Evolutionary conservation across 106 monocot species (phyloP).

Genomic region (Triglochin maritima): DNA sequence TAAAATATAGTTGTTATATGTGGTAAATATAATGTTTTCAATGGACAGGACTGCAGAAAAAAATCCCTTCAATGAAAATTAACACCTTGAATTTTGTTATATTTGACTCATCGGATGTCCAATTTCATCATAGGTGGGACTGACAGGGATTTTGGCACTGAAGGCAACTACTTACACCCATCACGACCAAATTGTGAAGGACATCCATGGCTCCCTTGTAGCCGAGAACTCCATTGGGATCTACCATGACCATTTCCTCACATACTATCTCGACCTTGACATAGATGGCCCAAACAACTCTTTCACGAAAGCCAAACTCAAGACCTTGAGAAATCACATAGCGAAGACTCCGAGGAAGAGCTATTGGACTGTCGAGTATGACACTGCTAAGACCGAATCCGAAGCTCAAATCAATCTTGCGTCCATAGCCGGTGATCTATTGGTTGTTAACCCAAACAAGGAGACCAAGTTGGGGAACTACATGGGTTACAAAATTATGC

Average conservation of each 20-base stretch:
- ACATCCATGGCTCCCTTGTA: constrained; percentile 38
- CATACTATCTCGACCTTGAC: constrained; percentile 61
- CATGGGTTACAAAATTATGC: constrained; percentile 36
- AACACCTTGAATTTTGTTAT: too few species aligned
- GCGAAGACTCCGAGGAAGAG: constrained; percentile 31
- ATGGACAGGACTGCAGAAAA: too few species aligned
- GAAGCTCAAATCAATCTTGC: constrained; percentile 30
- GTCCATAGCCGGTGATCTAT: constrained; percentile 23
- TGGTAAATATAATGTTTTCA: too few species aligned
- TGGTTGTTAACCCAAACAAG: constrained; percentile 46
- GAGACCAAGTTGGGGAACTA: constrained; percentile 44
- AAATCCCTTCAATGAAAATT: too few species aligned
- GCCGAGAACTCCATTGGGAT: constrained; percentile 39
- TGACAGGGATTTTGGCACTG: constrained; percentile 48
- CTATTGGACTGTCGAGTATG: constrained; percentile 49
- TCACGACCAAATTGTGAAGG: constrained; percentile 20
- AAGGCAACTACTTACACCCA: constrained; percentile 36
- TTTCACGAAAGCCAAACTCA: constrained; percentile 33
- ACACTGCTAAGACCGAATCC: constrained; percentile 41
- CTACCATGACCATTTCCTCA: constrained; percentile 71
- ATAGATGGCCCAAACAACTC: constrained; percentile 48
- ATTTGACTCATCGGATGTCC: too few species aligned
- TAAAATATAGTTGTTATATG: too few species aligned
- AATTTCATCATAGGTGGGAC: constrained; percentile 21
- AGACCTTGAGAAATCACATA: constrained; percentile 4